Conservation (phyloP, 2,329 filamentous ascomycete species). For the Colletotrichum sp. region DNA sequence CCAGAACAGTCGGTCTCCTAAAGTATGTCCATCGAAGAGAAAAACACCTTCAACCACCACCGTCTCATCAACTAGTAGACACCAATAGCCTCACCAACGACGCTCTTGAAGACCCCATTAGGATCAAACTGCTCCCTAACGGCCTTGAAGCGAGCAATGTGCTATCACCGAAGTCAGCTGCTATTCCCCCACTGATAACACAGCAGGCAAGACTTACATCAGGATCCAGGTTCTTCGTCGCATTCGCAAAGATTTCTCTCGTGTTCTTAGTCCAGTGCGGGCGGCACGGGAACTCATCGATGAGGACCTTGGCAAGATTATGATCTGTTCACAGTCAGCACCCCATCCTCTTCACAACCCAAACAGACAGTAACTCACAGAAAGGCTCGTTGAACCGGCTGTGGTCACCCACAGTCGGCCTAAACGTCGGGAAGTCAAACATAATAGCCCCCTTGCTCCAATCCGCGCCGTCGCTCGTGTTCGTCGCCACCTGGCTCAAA, state of each 20-base stretch:
- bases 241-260: constrained; percentile 47
- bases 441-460: constrained; percentile 57
- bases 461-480: constrained; percentile 51
- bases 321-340: constrained; percentile 35
- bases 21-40: neutral
- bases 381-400: constrained; percentile 55
- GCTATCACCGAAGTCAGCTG: too few relatives aligned
- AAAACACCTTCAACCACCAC: rapidly evolving
- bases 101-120: constrained; percentile 49
- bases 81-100: constrained; percentile 53
- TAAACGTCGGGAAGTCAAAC: constrained; percentile 57
- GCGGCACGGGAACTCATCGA: constrained; percentile 54
- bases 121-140: constrained; percentile 54
- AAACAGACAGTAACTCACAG: constrained; percentile 36
- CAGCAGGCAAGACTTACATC: constrained; percentile 30
- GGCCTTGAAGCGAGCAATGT: constrained; percentile 51
- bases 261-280: constrained; percentile 62
- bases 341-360: neutral
- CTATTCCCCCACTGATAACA: rapidly evolving
- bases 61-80: constrained; percentile 32
- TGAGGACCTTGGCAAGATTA: constrained; percentile 47
- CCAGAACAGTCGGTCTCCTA: neutral
- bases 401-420: constrained; percentile 48
- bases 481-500: constrained; percentile 52
- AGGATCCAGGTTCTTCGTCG: constrained; percentile 52